Percentiles rank a stretch among this genome's conserved stretches.
Conservation (phyloP, 371 early-diverging fungal species). For the Dinochytrium kinnereticum region DNA sequence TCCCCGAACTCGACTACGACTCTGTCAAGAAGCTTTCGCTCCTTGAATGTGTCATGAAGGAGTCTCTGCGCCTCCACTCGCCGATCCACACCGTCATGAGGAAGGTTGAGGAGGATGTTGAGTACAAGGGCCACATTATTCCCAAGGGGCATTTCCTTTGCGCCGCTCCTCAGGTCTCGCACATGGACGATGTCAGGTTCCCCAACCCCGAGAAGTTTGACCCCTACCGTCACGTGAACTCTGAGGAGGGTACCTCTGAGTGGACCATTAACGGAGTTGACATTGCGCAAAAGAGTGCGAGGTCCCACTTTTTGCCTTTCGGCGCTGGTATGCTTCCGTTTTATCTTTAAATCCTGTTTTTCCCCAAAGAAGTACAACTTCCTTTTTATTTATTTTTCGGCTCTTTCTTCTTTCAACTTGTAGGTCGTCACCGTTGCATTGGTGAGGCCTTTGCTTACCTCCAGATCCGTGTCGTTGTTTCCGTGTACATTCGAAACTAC, state of each 20-base stretch:
- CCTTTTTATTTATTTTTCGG: not conserved
- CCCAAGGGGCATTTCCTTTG: conserved; percentile 89
- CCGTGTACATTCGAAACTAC: conserved; percentile 78
- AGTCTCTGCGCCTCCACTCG: conserved; percentile 91
- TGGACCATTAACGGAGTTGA: conserved; percentile 82
- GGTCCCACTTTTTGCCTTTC: conserved; percentile 91
- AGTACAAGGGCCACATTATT: conserved; percentile 73
- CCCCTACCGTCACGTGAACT: conserved; percentile 78
- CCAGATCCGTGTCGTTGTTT: conserved; percentile 92
- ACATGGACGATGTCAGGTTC: conserved; percentile 78
- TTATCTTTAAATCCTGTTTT: not conserved
- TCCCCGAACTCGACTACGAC: conserved; percentile 71
- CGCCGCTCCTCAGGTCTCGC: conserved; percentile 84
- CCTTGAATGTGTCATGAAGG: conserved; percentile 84
- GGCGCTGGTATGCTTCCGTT: conserved; percentile 74
- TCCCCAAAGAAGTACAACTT: not conserved
- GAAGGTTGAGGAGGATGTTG: conserved; percentile 77
- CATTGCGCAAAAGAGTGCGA: conserved; percentile 84
- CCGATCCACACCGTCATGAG: conserved; percentile 95
- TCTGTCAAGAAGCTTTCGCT: conserved; percentile 73
- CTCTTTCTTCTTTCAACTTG: not conserved
- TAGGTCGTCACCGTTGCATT: conserved; percentile 95
- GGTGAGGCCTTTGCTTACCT: conserved; percentile 96
- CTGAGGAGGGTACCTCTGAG: conserved; percentile 65
- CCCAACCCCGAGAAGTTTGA: conserved; percentile 78